These are phyloP conservation scores for Ramicandelaber brevisporus DNA, from an alignment of 192 early-diverging fungal genomes.

Conservation along the genomic window DNA sequence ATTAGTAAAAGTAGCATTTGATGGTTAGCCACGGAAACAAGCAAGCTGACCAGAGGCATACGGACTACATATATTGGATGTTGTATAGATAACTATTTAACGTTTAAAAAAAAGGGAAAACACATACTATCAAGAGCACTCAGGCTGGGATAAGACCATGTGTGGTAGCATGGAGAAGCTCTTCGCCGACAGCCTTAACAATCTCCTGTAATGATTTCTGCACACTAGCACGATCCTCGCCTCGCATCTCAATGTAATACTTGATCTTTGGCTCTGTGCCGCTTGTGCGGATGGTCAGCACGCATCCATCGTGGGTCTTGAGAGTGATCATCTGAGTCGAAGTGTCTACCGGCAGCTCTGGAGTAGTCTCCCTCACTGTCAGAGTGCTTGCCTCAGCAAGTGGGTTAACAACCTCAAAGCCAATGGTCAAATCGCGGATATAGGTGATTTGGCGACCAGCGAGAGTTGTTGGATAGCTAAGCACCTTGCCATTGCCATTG, in stretches of 20 bases:
- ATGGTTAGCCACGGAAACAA: no score
- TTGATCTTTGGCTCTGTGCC: conserved; percentile 88
- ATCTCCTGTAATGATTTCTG: conserved; percentile 21
- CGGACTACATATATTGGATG: not conserved
- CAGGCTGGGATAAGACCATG: conserved; percentile 7
- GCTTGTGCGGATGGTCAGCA: conserved; percentile 38
- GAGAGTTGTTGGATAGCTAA: conserved; percentile 44
- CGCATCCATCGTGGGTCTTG: conserved; percentile 33
- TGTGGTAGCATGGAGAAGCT: conserved; percentile 10
- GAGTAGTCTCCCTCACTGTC: conserved; percentile 13
- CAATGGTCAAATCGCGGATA: conserved; percentile 70
- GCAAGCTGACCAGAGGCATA: no score
- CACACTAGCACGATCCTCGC: conserved; percentile 15
- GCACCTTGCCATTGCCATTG: conserved; percentile 10
- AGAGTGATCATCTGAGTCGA: conserved; percentile 85
- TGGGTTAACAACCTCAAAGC: conserved; percentile 49
- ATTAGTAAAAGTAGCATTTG: no score
- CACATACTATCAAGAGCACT: not conserved
- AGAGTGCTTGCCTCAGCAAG: not conserved
- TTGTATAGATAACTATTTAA: not conserved
- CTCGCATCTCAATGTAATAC: conserved; percentile 43
- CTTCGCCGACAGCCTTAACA: conserved; percentile 16
- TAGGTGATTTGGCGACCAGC: conserved; percentile 34
- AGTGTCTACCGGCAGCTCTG: conserved; percentile 42
- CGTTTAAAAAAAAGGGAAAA: conserved; percentile 3